phyloP scores from a whole-genome alignment of 768 basidiomycete species.

The Tulasnella sp. region DNA sequence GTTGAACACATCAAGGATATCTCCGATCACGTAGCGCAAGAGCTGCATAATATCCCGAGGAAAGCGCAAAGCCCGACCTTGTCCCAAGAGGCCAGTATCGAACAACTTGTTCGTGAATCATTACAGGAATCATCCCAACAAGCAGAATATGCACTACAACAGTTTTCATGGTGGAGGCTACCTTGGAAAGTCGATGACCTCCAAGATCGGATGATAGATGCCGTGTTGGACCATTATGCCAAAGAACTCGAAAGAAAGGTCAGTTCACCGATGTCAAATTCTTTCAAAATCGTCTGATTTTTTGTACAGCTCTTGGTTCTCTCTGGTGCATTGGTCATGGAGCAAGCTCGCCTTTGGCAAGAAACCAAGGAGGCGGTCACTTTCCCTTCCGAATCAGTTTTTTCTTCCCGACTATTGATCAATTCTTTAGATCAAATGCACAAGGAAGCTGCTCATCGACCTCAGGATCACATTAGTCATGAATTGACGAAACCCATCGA shows the following conservation, averaged over 20 bases:
- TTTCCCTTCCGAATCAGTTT: neutral
- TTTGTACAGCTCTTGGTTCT: neutral
- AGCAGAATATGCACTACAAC: slow-evolving; percentile 3
- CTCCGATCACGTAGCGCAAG: neutral
- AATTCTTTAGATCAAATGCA: slow-evolving; percentile 9
- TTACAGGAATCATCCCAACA: neutral
- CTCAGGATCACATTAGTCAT: neutral
- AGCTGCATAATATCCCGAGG: neutral
- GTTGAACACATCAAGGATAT: neutral
- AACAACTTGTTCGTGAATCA: neutral
- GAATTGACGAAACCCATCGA: neutral
- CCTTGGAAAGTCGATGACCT: slow-evolving; percentile 19
- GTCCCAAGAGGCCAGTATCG: neutral
- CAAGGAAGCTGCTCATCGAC: neutral
- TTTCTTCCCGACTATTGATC: slow-evolving; percentile 6
- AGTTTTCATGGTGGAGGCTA: slow-evolving; percentile 35
- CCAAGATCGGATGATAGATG: neutral
- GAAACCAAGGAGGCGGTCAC: slow-evolving; percentile 15
- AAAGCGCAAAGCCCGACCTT: neutral
- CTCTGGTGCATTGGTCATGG: slow-evolving; percentile 49
- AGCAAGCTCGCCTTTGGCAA: slow-evolving; percentile 44
- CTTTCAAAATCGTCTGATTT: neutral
- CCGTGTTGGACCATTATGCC: slow-evolving; percentile 3
- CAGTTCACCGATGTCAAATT: neutral
- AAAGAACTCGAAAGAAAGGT: slow-evolving; percentile 5